phyloP scores from a whole-genome alignment of 352 stramenopile genomes.

The Aphanomyces euteiches region DNA sequence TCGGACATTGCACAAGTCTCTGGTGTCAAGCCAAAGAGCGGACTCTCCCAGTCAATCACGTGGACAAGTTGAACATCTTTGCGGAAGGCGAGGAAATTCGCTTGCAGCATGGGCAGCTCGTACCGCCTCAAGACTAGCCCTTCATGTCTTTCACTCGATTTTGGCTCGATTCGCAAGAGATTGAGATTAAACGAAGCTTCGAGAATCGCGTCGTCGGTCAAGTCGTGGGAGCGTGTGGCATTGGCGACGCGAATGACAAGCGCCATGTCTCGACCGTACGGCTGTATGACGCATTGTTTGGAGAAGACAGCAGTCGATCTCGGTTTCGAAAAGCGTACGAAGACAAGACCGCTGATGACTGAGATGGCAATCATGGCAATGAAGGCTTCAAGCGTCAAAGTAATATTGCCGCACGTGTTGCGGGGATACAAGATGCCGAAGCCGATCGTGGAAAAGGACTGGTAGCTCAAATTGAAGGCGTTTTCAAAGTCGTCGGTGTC shows the following conservation, averaged over 20 bases:
- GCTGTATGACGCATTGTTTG: constrained; percentile 71
- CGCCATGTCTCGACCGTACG: constrained; percentile 60
- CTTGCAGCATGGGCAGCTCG: constrained; percentile 70
- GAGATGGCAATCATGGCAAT: constrained; percentile 76
- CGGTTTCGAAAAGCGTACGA: constrained; percentile 78
- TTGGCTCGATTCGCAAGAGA: constrained; percentile 66
- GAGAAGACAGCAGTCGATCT: constrained; percentile 73
- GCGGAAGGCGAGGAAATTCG: constrained; percentile 83
- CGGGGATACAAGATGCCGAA: constrained; percentile 73
- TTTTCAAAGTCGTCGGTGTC: constrained; percentile 55
- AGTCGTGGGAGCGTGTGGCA: constrained; percentile 67
- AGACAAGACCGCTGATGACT: constrained; percentile 76
- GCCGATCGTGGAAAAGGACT: constrained; percentile 82
- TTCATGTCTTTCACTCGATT: constrained; percentile 16
- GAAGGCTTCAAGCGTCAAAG: constrained; percentile 75
- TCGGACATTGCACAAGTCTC: constrained; percentile 61
- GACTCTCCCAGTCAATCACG: constrained; percentile 65
- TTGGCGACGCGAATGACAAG: constrained; percentile 82
- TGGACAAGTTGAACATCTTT: constrained; percentile 81
- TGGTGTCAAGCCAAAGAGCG: constrained; percentile 55
- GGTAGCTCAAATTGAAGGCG: constrained; percentile 73
- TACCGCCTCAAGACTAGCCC: constrained; percentile 36
- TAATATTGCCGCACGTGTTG: constrained; percentile 59
- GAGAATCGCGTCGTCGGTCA: constrained; percentile 63
- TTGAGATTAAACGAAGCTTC: constrained; percentile 80